These are phyloP conservation scores for Amanita thiersii DNA, from an alignment of 768 basidiomycete genomes.

Conservation along the genomic window DNA sequence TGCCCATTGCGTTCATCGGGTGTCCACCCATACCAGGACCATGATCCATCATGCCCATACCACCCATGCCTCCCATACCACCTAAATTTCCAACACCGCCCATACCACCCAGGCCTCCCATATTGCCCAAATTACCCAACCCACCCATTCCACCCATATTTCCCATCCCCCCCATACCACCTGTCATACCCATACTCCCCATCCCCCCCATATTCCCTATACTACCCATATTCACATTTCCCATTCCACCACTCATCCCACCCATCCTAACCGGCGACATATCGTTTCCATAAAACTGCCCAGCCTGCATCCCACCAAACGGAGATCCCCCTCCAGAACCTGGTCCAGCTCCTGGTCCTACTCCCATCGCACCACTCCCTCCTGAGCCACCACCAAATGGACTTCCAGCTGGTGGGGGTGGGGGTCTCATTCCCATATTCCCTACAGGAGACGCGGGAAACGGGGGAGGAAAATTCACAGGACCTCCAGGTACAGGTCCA, in stretches of 20 bases:
- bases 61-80: conserved; percentile 9
- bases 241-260: conserved; percentile 14
- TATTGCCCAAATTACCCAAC: conserved; percentile 5
- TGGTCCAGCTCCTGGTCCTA: background rate
- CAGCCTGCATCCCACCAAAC: conserved; percentile 22
- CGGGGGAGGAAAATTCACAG: conserved; percentile 2
- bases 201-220: conserved; percentile 15
- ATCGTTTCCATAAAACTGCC: conserved; percentile 22
- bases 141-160: conserved; percentile 7
- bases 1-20: conserved; percentile 6
- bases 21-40: conserved; percentile 9
- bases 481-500: conserved; percentile 10
- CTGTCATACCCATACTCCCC: conserved; percentile 7
- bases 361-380: background rate
- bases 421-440: conserved; percentile 18
- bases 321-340: conserved; percentile 20
- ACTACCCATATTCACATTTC: conserved; percentile 10
- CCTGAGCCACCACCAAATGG: conserved; percentile 1
- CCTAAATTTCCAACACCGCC: conserved; percentile 14
- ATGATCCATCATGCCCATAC: conserved; percentile 14
- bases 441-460: conserved; percentile 14
- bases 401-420: conserved; percentile 18
- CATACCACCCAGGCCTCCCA: conserved; percentile 5
- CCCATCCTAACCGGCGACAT: conserved; percentile 30
- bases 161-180: conserved; percentile 13